phyloP scores from a whole-genome alignment of 2,329 filamentous ascomycete species.

The Myotisia sp. region DNA sequence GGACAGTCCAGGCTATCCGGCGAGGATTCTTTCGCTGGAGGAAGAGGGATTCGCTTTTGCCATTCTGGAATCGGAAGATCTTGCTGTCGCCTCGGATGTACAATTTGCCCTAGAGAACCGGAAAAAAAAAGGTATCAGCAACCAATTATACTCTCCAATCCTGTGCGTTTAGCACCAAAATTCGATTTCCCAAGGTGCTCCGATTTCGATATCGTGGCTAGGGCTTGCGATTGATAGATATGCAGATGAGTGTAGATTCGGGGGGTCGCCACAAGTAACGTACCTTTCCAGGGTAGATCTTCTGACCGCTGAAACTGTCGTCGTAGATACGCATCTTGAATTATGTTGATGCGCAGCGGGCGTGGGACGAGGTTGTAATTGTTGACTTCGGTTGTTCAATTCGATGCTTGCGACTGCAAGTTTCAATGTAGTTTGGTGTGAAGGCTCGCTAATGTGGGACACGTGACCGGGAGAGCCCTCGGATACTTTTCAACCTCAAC shows the following conservation, averaged over 20 bases:
- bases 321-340: conserved; percentile 62
- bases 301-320: conserved; percentile 62
- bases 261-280: conserved; percentile 22
- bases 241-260: neutral
- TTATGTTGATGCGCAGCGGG: conserved; percentile 30
- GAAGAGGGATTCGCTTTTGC: conserved; percentile 99
- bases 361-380: conserved; percentile 23
- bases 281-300: conserved; percentile 72
- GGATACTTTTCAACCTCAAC: conserved; percentile 18
- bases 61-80: conserved; percentile 99
- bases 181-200: neutral
- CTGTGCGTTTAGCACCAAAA: neutral
- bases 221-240: neutral
- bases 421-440: conserved; percentile 28
- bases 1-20: conserved; percentile 95
- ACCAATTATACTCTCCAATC: neutral
- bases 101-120: conserved; percentile 72
- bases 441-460: conserved; percentile 30
- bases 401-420: conserved; percentile 19
- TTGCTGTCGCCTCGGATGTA: conserved; percentile 99
- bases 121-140: conserved; percentile 16
- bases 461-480: conserved; percentile 24
- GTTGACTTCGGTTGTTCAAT: conserved; percentile 27
- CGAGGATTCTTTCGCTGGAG: conserved; percentile 99
- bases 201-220: neutral